A percentile compares a stretch with the other conserved stretches of the same genome.
phyloP scores from a whole-genome alignment of 805 yeast species.

The Komagataella pseudopastoris region DNA sequence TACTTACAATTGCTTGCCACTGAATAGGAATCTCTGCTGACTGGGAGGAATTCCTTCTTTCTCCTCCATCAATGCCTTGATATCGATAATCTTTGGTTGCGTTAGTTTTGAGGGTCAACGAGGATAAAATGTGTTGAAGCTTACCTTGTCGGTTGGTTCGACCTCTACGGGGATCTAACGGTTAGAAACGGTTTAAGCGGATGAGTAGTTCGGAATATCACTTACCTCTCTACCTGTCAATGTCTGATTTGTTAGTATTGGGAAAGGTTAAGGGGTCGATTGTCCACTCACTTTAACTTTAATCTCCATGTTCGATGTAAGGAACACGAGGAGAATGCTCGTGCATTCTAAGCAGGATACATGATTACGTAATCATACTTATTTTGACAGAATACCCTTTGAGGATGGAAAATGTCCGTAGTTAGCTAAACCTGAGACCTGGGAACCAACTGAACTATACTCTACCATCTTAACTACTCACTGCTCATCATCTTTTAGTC shows the following conservation, averaged over 20 bases:
- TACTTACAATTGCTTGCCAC: conserved; percentile 79
- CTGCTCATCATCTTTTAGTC: no score
- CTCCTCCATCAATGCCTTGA: conserved; percentile 89
- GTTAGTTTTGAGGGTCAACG: conserved; percentile 4
- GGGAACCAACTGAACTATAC: background rate
- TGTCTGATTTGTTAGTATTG: conserved; percentile 24
- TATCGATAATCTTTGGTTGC: conserved; percentile 27
- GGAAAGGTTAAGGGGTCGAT: background rate
- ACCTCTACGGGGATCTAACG: conserved; percentile 54
- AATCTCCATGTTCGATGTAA: conserved; percentile 34
- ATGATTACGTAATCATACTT: background rate
- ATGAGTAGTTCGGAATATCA: conserved; percentile 1
- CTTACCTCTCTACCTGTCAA: conserved; percentile 67
- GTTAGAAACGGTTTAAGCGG: background rate
- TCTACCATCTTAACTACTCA: background rate
- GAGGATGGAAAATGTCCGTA: background rate
- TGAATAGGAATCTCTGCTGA: conserved; percentile 82
- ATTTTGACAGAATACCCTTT: background rate
- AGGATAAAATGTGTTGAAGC: conserved; percentile 8
- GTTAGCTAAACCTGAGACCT: background rate
- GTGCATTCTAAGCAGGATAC: background rate
- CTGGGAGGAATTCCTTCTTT: conserved; percentile 96
- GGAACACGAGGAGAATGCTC: background rate
- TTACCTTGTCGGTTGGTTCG: conserved; percentile 50
- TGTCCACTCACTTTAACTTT: conserved; percentile 40